phyloP scores from a whole-genome alignment of 192 early-diverging fungal species.

The Coemansia sp. region DNA sequence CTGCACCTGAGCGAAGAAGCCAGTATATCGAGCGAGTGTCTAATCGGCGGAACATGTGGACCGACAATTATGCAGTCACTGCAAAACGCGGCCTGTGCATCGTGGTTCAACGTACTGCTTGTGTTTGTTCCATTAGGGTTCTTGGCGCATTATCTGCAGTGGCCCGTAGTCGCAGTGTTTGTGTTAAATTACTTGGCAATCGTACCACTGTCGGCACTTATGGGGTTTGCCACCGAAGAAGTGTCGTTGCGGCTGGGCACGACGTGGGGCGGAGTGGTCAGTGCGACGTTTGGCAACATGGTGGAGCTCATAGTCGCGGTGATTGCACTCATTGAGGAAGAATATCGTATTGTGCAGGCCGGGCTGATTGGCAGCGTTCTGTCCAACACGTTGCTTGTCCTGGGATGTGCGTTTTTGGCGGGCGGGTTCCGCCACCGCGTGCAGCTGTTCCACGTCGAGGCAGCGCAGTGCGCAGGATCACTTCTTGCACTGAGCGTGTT shows the following conservation, averaged over 20 bases:
- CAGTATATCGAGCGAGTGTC: not conserved
- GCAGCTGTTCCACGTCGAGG: constrained; percentile 69
- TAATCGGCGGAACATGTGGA: not conserved
- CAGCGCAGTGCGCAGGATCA: constrained; percentile 69
- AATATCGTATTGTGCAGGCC: constrained; percentile 68
- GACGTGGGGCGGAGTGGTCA: constrained; percentile 65
- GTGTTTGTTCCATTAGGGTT: constrained; percentile 82
- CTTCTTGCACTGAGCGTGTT: constrained; percentile 65
- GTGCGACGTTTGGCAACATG: constrained; percentile 72
- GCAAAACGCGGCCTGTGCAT: constrained; percentile 39
- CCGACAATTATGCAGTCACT: constrained; percentile 27
- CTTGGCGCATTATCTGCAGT: constrained; percentile 59
- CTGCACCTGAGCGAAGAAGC: not conserved
- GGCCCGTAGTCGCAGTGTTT: constrained; percentile 70
- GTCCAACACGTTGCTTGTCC: constrained; percentile 85
- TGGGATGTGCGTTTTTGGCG: constrained; percentile 83
- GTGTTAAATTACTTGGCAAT: constrained; percentile 85
- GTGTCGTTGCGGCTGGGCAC: constrained; percentile 66
- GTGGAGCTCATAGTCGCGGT: constrained; percentile 61
- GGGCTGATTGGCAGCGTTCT: constrained; percentile 88
- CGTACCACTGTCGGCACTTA: constrained; percentile 83
- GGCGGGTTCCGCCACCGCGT: constrained; percentile 71
- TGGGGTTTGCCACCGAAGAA: constrained; percentile 89
- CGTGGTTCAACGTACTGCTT: constrained; percentile 70
- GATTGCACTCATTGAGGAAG: constrained; percentile 62